These are phyloP conservation scores for Sphaceloma murrayae DNA, from an alignment of 2,329 filamentous ascomycete genomes.

Conservation along the genomic window DNA sequence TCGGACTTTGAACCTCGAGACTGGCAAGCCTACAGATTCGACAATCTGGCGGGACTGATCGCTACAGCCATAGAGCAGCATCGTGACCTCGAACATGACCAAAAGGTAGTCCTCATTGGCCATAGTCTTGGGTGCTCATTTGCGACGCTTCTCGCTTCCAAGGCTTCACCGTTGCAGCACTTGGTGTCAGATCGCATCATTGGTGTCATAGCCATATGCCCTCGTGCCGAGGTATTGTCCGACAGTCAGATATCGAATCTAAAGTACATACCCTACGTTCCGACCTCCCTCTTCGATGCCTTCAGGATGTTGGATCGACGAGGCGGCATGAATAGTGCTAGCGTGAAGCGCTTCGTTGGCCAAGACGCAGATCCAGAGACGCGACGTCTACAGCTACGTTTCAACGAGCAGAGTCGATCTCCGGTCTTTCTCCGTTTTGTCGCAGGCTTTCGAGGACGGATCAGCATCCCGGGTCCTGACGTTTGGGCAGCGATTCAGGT, in stretches of 20 bases:
- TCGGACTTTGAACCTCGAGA: constrained; percentile 61
- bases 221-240: constrained; percentile 50
- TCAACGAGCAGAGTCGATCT: constrained; percentile 75
- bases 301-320: constrained; percentile 69
- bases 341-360: constrained; percentile 70
- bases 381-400: constrained; percentile 58
- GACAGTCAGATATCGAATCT: constrained; percentile 35
- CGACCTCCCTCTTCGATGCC: constrained; percentile 62
- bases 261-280: constrained; percentile 56
- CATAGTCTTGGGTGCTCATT: constrained; percentile 87
- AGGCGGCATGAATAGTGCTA: constrained; percentile 67
- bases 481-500: constrained; percentile 63
- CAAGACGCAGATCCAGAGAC: constrained; percentile 54
- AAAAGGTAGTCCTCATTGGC: constrained; percentile 69
- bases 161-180: constrained; percentile 43
- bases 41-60: constrained; percentile 66
- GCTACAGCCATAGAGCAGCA: constrained; percentile 64
- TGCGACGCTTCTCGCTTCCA: constrained; percentile 59
- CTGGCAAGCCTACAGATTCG: constrained; percentile 71
- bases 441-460: constrained; percentile 52
- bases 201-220: constrained; percentile 74
- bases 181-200: constrained; percentile 55
- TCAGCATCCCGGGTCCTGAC: constrained; percentile 59
- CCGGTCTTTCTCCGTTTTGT: constrained; percentile 76
- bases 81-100: constrained; percentile 51